Evolutionary conservation across 2,329 filamentous ascomycete species (phyloP).

Genomic region (Colletotrichum gloeosporioides): DNA sequence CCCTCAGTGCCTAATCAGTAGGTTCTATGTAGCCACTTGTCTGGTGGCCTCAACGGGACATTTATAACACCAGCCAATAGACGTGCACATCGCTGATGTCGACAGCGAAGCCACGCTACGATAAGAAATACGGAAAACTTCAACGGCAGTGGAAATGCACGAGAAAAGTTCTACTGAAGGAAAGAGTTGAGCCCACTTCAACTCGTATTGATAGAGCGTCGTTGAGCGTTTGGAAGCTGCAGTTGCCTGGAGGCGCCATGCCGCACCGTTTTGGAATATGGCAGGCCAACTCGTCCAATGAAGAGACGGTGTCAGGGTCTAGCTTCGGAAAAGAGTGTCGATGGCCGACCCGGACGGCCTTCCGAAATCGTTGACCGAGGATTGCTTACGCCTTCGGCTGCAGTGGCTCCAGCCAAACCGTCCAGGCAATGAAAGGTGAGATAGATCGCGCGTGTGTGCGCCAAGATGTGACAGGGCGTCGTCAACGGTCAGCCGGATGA

Average conservation of each 20-base stretch:
- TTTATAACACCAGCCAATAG: not conserved
- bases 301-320: not conserved
- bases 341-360: not conserved
- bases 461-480: not conserved
- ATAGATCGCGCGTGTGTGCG: not conserved
- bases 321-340: not conserved
- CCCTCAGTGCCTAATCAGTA: not conserved
- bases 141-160: not conserved
- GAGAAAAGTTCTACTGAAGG: not conserved
- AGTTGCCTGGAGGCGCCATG: not conserved
- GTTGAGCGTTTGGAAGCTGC: not conserved
- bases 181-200: not conserved
- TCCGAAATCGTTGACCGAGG: not conserved
- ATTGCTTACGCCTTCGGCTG: not conserved
- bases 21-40: not conserved
- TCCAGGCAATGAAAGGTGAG: not conserved
- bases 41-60: not conserved
- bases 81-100: not conserved
- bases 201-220: not conserved
- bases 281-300: not conserved
- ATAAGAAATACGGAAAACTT: not conserved
- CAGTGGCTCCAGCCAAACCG: not conserved
- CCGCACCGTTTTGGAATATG: not conserved
- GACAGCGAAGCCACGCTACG: not conserved
- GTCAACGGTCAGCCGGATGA: not conserved